These are phyloP conservation scores for Didymella arachidicola DNA, from an alignment of 2,329 filamentous ascomycete genomes.

Conservation along the genomic window DNA sequence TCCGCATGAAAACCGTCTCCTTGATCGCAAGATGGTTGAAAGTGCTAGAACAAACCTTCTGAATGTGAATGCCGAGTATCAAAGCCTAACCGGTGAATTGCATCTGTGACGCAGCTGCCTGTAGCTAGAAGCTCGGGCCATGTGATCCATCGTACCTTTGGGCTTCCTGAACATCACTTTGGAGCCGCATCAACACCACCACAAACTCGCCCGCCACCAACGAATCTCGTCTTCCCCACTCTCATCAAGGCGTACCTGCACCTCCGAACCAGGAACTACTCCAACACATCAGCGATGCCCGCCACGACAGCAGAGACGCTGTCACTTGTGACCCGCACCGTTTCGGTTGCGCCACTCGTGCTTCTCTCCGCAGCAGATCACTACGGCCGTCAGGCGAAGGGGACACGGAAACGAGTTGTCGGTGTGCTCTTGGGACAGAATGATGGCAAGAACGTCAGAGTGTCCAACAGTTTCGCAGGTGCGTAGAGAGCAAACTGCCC, in stretches of 20 bases:
- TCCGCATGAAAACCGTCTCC: background rate
- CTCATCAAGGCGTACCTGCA: slow-evolving; percentile 8
- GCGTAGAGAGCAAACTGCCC: slow-evolving; percentile 42
- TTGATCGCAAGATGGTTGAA: too few species aligned
- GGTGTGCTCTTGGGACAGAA: slow-evolving; percentile 95
- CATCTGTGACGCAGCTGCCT: slow-evolving; percentile 33
- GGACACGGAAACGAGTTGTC: slow-evolving; percentile 86
- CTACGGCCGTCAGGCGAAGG: slow-evolving; percentile 92
- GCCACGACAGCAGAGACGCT: slow-evolving; percentile 96
- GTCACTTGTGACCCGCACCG: slow-evolving; percentile 90
- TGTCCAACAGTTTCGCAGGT: slow-evolving; percentile 99
- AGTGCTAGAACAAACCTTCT: too few species aligned
- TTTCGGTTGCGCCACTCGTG: slow-evolving; percentile 96
- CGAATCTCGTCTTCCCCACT: slow-evolving; percentile 22
- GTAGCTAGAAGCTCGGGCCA: slow-evolving; percentile 28
- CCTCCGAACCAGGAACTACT: slow-evolving; percentile 3
- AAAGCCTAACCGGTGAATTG: background rate
- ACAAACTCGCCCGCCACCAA: slow-evolving; percentile 27
- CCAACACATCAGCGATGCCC: slow-evolving; percentile 69
- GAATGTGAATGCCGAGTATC: background rate
- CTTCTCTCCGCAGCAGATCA: slow-evolving; percentile 98
- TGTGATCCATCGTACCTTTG: slow-evolving; percentile 19
- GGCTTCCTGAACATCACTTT: slow-evolving; percentile 43
- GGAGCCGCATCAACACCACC: slow-evolving; percentile 47
- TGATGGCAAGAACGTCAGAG: slow-evolving; percentile 92